A percentile compares a stretch with the other conserved stretches of the same genome.
phyloP scores from a whole-genome alignment of 108 stramenopile genomes.

The Cyclotella kingstonii region DNA sequence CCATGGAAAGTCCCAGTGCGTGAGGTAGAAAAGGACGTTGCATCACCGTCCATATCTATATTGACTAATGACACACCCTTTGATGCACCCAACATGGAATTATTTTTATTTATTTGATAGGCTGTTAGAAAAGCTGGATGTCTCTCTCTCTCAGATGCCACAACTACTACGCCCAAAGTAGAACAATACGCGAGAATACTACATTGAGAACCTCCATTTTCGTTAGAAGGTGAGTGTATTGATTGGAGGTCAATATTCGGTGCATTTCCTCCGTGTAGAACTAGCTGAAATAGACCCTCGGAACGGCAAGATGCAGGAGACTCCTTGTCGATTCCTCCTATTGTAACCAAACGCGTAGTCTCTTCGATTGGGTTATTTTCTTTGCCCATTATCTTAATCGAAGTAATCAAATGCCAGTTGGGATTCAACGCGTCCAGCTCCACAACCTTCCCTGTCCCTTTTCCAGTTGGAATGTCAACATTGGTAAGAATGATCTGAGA shows the following conservation, averaged over 20 bases:
- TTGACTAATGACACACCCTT: constrained; percentile 7
- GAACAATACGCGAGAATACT: constrained; percentile 44
- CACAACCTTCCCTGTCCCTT: not conserved
- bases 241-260: constrained; percentile 2
- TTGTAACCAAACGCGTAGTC: not conserved
- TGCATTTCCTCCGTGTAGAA: constrained; percentile 11
- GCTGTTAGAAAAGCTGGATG: not conserved
- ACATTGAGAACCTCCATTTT: constrained; percentile 5
- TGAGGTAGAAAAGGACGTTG: not conserved
- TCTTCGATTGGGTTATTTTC: not conserved
- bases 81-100: not conserved
- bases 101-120: not conserved
- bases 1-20: constrained; percentile 4
- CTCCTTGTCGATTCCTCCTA: constrained; percentile 29
- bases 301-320: constrained; percentile 18
- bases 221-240: constrained; percentile 16
- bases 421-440: constrained; percentile 32
- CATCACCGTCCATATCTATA: not conserved
- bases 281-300: constrained; percentile 20
- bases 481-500: constrained; percentile 11
- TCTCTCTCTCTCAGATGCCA: constrained; percentile 10
- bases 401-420: constrained; percentile 10
- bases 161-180: constrained; percentile 24
- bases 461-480: constrained; percentile 6
- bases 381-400: constrained; percentile 7